phyloP scores from a whole-genome alignment of 176 grass and related monocot species.

The Bromus sterilis region DNA sequence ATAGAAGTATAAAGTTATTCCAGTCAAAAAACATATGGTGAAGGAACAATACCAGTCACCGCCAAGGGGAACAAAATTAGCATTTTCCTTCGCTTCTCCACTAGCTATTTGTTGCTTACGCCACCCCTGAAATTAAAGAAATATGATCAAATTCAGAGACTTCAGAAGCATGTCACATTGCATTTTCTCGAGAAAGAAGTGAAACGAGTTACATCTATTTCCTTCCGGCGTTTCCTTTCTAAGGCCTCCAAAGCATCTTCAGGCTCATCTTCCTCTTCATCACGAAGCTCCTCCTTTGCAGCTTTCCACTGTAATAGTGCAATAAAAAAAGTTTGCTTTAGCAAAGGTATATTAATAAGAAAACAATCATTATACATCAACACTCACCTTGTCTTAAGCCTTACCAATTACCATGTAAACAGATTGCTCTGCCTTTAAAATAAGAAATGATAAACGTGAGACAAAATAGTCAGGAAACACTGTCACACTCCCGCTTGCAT shows the following conservation, averaged over 20 bases:
- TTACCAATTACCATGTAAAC: slow-evolving; percentile 33
- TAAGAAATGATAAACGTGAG: neutral
- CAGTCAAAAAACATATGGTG: neutral
- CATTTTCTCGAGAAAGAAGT: neutral
- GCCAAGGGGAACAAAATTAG: slow-evolving; percentile 88
- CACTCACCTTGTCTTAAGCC: slow-evolving; percentile 21
- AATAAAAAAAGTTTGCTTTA: slow-evolving; percentile 4
- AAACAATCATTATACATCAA: slow-evolving; percentile 15
- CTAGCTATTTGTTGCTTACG: slow-evolving; percentile 67
- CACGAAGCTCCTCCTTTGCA: slow-evolving; percentile 90
- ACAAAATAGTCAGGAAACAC: slow-evolving; percentile 18
- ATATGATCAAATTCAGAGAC: neutral
- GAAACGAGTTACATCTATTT: slow-evolving; percentile 61
- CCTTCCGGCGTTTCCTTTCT: slow-evolving; percentile 85
- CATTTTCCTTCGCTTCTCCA: slow-evolving; percentile 80
- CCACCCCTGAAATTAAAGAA: slow-evolving; percentile 55
- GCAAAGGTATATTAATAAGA: neutral
- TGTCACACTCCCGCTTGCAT: neutral
- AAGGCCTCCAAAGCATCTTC: slow-evolving; percentile 68
- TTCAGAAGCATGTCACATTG: neutral
- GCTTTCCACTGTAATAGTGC: slow-evolving; percentile 80
- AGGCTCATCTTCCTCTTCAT: slow-evolving; percentile 77
- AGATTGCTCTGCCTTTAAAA: slow-evolving; percentile 14
- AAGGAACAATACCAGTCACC: slow-evolving; percentile 71
- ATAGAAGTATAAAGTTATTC: neutral